Conservation (phyloP, 768 basidiomycete species). For the Bullera alba region DNA sequence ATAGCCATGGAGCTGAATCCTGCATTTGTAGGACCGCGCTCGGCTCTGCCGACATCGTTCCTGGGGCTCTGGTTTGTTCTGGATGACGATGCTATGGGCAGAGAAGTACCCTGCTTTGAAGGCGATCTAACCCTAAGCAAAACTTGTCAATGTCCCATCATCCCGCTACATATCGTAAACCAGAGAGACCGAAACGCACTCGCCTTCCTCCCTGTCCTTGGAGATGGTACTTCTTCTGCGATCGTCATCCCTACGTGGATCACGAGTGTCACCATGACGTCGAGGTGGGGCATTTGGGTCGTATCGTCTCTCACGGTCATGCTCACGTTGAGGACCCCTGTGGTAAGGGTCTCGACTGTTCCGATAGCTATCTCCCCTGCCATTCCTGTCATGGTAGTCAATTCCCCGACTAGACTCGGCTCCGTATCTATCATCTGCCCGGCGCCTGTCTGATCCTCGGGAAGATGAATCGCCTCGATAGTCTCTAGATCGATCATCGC, state of each 20-base stretch:
- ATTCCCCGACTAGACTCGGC: neutral
- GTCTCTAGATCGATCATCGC: constrained; percentile 13
- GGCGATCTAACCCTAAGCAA: too few relatives aligned
- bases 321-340: neutral
- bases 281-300: too few relatives aligned
- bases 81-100: too few relatives aligned
- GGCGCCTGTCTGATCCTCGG: constrained; percentile 38
- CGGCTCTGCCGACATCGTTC: too few relatives aligned
- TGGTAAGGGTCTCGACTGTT: too few relatives aligned
- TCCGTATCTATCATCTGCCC: constrained; percentile 5
- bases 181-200: constrained; percentile 22
- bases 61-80: too few relatives aligned
- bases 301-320: constrained; percentile 1
- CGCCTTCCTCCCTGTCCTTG: constrained; percentile 82
- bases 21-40: neutral
- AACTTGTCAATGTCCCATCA: too few relatives aligned
- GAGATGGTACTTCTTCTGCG: constrained; percentile 21
- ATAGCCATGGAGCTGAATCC: constrained; percentile 12
- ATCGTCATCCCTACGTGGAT: constrained; percentile 20
- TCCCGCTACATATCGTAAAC: too few relatives aligned
- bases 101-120: too few relatives aligned
- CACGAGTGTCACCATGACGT: constrained; percentile 5
- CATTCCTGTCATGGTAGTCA: too few relatives aligned
- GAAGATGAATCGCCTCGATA: constrained; percentile 46
- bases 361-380: too few relatives aligned